Base-by-base conservation (phyloP, 106 monocot genomes). In the Platanthera guangdongensis region DNA sequence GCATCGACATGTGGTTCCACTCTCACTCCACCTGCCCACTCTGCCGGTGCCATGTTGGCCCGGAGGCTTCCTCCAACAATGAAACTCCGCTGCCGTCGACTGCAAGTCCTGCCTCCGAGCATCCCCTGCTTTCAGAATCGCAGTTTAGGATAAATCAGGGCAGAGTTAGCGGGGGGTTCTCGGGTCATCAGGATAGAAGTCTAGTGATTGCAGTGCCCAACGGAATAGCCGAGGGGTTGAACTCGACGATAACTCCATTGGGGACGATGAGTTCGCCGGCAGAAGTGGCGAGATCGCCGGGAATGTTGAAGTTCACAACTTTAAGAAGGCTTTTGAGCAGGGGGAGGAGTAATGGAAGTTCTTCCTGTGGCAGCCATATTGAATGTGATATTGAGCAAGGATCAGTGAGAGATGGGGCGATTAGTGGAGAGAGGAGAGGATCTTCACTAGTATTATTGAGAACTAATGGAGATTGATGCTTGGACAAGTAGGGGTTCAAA, bases 1-100 rank as follows among this genome's bases (percentile, higher is more conserved):
- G 88, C 83, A 85, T 88, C 60, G 88, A 88, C 28, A 85, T 77
- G 74, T 88, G 88, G 88, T 78, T 88, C 8, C 53, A 67, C 52
- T 80, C 82, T 16, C 74, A 85, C 47, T 78, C 82, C 13, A 85
- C 85, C n/a, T 88, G 88, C 63, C 88, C 88, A 0, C 75, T 88
- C 10, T 88, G 88, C 80, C 74, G 88, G 3, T 46, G 48, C 68
- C 69, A 76, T 1, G 81, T 81, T 5, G 51, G 51, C 39, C 46
- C 76, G 4, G 76, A 47, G 9, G 48, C 63, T 4, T 25, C n/a
- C 16, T 18, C 10, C 9, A 4, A 5, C 18, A 4, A 9, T 28
- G 67, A 25, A 67, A 0, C 12, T 39, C 11, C 67, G 11, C 11
- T 4, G 0, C 19, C 7, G 18, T 7, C 18, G 10, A n/a, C 70